Percentiles rank a stretch among this genome's conserved stretches.
Evolutionary conservation across 495 filamentous ascomycete genomes (phyloP).

Genomic region (Penicillium canariense): DNA sequence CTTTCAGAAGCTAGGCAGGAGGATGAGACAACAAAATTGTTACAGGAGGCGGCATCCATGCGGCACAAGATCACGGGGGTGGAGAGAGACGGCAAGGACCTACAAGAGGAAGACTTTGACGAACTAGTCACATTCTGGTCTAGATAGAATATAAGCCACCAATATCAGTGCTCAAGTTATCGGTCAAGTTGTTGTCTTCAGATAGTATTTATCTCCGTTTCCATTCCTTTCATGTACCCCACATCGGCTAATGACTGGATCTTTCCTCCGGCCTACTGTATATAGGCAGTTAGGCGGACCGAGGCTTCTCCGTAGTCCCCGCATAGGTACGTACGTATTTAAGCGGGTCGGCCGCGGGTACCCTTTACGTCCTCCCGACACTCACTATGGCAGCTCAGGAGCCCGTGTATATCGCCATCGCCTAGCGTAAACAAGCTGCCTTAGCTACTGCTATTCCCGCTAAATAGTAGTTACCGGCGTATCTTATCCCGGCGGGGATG

Average conservation of each 20-base stretch:
- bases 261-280: neutral
- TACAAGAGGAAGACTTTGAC: neutral
- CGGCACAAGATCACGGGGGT: neutral
- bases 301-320: constrained; percentile 22
- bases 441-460: constrained; percentile 44
- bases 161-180: neutral
- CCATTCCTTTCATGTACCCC: neutral
- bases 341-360: neutral
- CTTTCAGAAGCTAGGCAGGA: neutral
- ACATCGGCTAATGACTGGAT: neutral
- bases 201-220: neutral
- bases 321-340: constrained; percentile 5
- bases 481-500: constrained; percentile 38
- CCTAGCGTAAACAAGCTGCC: constrained; percentile 46
- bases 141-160: neutral
- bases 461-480: constrained; percentile 43
- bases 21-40: neutral
- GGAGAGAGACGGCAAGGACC: neutral
- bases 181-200: neutral
- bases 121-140: neutral
- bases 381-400: constrained; percentile 19
- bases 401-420: constrained; percentile 31
- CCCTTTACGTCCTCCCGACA: neutral
- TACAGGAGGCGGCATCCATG: neutral
- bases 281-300: constrained; percentile 5